Evolutionary conservation across 1,284 basidiomycete genomes (phyloP).

Genomic region (Puccinia novopanici): DNA sequence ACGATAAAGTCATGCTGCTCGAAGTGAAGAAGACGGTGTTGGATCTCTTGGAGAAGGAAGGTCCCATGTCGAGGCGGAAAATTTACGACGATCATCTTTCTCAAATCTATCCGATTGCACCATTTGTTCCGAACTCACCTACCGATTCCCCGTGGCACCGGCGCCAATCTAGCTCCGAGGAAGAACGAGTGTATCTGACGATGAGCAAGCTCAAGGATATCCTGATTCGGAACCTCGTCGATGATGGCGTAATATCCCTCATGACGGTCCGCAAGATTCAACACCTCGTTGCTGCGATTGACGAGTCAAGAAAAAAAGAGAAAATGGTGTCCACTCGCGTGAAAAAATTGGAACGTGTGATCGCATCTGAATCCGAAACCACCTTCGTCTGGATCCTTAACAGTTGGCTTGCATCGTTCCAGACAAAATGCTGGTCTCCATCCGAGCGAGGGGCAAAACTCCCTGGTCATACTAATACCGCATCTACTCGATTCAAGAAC

Average conservation of each 20-base stretch:
- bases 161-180: too few relatives aligned
- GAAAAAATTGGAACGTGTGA: conserved; percentile 1
- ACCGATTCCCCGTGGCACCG: too few relatives aligned
- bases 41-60: conserved; percentile 41
- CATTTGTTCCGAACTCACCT: too few relatives aligned
- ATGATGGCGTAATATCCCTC: not conserved
- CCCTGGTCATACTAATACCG: not conserved
- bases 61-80: conserved; percentile 38
- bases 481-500: too few relatives aligned
- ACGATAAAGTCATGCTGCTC: conserved; percentile 26
- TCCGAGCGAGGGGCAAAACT: not conserved
- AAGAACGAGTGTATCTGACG: conserved; percentile 16
- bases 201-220: conserved; percentile 25
- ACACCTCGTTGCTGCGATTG: not conserved
- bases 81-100: conserved; percentile 44
- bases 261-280: conserved; percentile 18
- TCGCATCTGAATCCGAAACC: not conserved
- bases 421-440: not conserved
- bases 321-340: not conserved
- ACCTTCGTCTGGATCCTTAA: conserved; percentile 8
- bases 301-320: not conserved
- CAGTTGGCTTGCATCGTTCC: not conserved
- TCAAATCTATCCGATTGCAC: conserved; percentile 19
- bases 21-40: conserved; percentile 37
- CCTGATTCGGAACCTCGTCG: not conserved